Conservation (phyloP, 2,329 filamentous ascomycete genomes). For the Colletotrichum sublineola region DNA sequence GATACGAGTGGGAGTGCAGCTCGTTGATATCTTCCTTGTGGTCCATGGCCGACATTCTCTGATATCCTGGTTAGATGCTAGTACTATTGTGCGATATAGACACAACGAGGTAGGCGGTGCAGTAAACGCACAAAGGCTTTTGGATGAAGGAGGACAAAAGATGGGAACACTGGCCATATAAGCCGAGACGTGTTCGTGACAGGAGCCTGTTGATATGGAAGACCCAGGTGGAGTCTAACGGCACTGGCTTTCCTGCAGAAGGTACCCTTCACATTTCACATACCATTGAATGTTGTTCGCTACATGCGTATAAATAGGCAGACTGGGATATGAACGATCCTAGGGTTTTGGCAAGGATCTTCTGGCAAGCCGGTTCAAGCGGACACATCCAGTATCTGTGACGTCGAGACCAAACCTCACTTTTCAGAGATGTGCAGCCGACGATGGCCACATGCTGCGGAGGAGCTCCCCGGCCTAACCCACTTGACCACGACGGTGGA, state of each 20-base stretch:
- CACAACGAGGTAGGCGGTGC: background rate
- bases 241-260: background rate
- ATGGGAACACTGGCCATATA: background rate
- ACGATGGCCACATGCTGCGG: background rate
- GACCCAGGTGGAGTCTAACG: background rate
- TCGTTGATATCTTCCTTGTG: conserved; percentile 33
- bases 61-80: background rate
- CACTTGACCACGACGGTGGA: background rate
- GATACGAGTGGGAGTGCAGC: conserved; percentile 20
- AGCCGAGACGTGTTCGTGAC: conserved; percentile 1
- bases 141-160: conserved; percentile 17
- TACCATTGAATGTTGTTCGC: background rate
- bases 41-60: conserved; percentile 10
- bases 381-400: background rate
- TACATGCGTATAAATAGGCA: background rate
- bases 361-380: conserved; percentile 15
- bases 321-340: conserved; percentile 14
- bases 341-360: conserved; percentile 26
- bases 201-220: conserved; percentile 26
- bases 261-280: background rate
- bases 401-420: background rate
- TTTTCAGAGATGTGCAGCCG: background rate
- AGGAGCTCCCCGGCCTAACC: background rate
- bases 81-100: background rate
- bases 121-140: background rate